These are phyloP conservation scores for Prunus mira DNA, from an alignment of 306 rosid genomes.

Conservation along the genomic window DNA sequence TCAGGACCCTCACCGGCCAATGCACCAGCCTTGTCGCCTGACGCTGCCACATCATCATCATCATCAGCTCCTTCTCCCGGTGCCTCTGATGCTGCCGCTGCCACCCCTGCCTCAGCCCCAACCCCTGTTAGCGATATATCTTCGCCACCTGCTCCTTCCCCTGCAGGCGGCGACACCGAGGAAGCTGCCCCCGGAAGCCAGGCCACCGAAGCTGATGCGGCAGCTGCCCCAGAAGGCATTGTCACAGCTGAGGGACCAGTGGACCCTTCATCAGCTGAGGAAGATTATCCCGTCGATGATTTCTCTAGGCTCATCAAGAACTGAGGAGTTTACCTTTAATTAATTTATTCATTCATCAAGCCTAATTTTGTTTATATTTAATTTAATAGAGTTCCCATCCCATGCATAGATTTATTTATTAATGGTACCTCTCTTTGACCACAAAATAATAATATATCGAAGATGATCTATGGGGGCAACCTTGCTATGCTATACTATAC, in stretches of 20 bases:
- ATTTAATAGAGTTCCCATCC: background rate
- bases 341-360: background rate
- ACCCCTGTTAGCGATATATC: background rate
- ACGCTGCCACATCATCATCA: background rate
- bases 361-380: background rate
- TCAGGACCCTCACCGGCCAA: constrained; percentile 23
- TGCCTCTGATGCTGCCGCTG: background rate
- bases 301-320: constrained; percentile 11
- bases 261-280: background rate
- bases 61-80: background rate
- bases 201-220: background rate
- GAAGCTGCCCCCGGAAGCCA: background rate
- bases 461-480: too few relatives aligned
- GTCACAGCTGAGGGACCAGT: background rate
- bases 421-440: too few relatives aligned
- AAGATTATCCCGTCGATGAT: constrained; percentile 21
- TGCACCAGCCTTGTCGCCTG: constrained; percentile 6
- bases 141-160: constrained; percentile 5
- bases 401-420: background rate
- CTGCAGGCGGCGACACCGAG: background rate
- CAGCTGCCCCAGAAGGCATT: background rate
- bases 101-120: constrained; percentile 16
- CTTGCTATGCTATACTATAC: too few relatives aligned
- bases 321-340: background rate
- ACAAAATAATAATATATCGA: too few relatives aligned